These are phyloP conservation scores for Syzygium grande DNA, from an alignment of 345 rosid genomes.

Conservation along the genomic window DNA sequence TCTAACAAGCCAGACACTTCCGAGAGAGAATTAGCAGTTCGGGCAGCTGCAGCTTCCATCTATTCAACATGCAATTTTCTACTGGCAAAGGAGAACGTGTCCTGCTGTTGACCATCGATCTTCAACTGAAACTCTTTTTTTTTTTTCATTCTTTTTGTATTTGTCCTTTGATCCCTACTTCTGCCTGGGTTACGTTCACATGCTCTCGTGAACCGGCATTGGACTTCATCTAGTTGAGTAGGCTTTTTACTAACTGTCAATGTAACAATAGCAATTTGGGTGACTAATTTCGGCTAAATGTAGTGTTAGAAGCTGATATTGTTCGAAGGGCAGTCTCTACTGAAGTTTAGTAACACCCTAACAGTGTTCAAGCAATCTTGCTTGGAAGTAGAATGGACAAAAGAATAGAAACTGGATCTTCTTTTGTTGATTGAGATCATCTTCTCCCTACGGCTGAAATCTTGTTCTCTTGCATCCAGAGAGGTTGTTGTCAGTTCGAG, in stretches of 20 bases:
- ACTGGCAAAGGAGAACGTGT: slow-evolving; percentile 53
- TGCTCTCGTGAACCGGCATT: not conserved
- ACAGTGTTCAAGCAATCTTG: not conserved
- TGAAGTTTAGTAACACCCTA: not conserved
- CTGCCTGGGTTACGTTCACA: not conserved
- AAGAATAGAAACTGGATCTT: not conserved
- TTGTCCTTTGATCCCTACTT: not conserved
- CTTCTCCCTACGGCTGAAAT: not conserved
- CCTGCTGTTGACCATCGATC: slow-evolving; percentile 43
- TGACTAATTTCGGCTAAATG: not conserved
- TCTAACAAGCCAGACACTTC: slow-evolving; percentile 25
- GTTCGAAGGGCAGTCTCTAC: not conserved
- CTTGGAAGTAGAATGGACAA: not conserved
- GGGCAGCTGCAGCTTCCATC: slow-evolving; percentile 97
- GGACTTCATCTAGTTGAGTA: not conserved
- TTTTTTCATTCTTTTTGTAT: not conserved
- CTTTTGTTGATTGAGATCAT: not conserved
- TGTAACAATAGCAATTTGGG: not conserved
- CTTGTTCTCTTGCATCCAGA: not conserved
- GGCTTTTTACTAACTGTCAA: not conserved
- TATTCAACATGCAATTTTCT: slow-evolving; percentile 81
- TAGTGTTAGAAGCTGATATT: not conserved
- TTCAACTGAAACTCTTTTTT: not conserved
- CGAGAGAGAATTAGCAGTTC: slow-evolving; percentile 60
- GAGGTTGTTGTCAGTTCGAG: not conserved